Evolutionary conservation across 2,329 filamentous ascomycete species (phyloP), one percentile per base, ranked within the genome.

Genomic region (Stenocarpella maydis): DNA sequence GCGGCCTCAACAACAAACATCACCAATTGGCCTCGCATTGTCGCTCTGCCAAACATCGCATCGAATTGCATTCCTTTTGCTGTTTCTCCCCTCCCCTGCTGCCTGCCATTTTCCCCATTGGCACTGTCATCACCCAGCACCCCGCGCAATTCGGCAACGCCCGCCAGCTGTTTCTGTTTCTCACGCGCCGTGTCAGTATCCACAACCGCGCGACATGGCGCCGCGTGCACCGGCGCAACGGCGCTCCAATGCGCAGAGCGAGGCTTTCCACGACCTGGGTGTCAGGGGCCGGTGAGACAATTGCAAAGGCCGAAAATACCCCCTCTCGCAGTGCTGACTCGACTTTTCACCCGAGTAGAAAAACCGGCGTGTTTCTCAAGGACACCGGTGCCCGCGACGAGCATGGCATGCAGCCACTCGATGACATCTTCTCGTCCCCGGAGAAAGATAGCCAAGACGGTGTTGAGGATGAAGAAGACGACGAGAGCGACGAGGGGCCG

Each of bases 371-470:
- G 31, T 92, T 90, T 1, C 81, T 98, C 39, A 88, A 90, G 75
- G 93, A 97, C 76, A 89, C 85, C 67, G 93, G 93, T 65, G 84
- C 90, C 71, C 92, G 94, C 81, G 95, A 98, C 81, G 94, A 97
- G 78, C 86, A 97, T 85, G 96, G 95, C 79, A 90, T 99, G 84
- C 94, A 98, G 78, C 91, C 93, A 43, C 87, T 97, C 69, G 92
- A 95, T 43, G 89, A 89, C 74, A 89, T 98, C 73, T 97, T 97
- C 80, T 98, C 95, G 10, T 97, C 95, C 24, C 94, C 95, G 17
- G 87, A 89, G 73, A 92, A 90, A 75, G 72, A 71, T 70, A 74
- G 74, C 66, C 58, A 65, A 49, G n/a, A 69, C 52, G 73, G 71
- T 81, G 77, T 76, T 75, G 81, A 74, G 15, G 71, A 76, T 19